Percentiles rank a stretch among this genome's conserved stretches.
Evolutionary conservation across 2,329 filamentous ascomycete genomes (phyloP).

Genomic region (Coniochaeta prunicola): DNA sequence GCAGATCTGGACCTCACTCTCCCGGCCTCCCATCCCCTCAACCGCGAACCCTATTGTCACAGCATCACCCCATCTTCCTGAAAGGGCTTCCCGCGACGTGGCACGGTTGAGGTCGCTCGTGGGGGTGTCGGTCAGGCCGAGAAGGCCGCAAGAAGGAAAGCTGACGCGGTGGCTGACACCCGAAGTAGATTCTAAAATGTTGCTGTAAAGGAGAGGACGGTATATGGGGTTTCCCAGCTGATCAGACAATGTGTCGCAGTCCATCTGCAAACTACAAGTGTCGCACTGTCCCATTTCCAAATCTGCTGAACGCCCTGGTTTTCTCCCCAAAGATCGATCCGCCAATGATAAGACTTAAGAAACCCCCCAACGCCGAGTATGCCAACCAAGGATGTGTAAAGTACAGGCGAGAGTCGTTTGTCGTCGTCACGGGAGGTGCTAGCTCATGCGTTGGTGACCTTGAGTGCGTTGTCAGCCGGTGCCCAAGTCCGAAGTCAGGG

Average conservation of each 20-base stretch:
- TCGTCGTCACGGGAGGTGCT: conserved; percentile 25
- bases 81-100: not conserved
- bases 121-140: not conserved
- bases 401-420: conserved; percentile 26
- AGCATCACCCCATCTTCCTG: not conserved
- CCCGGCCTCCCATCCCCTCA: not conserved
- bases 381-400: conserved; percentile 24
- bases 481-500: not conserved
- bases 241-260: conserved; percentile 17
- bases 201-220: conserved; percentile 30
- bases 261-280: conserved; percentile 7
- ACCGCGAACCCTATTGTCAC: not conserved
- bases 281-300: not conserved
- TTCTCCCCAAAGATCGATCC: conserved; percentile 13
- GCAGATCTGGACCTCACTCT: not conserved
- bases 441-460: conserved; percentile 4
- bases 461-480: not conserved
- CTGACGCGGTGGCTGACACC: not conserved
- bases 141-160: not conserved
- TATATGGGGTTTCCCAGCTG: conserved; percentile 19
- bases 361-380: conserved; percentile 28
- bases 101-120: not conserved
- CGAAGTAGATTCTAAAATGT: conserved; percentile 12
- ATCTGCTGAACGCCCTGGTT: conserved; percentile 8
- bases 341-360: conserved; percentile 14